phyloP scores from a whole-genome alignment of 2,329 filamentous ascomycete genomes.

The Colletotrichum australisinense region DNA sequence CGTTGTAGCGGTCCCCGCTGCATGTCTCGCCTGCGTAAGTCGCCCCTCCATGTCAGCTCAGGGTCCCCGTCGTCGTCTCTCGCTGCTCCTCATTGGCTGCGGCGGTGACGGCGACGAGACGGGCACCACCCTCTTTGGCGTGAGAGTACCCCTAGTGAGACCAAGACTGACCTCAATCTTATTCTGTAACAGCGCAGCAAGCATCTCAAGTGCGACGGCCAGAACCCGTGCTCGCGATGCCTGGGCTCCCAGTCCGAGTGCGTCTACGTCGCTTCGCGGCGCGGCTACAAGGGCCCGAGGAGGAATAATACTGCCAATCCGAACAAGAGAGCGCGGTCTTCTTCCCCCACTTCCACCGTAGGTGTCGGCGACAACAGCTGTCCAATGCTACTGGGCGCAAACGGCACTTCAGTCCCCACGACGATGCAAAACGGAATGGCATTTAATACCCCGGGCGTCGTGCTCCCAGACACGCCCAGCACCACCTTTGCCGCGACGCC shows the following conservation, averaged over 20 bases:
- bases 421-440: constrained; percentile 42
- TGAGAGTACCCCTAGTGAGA: background rate
- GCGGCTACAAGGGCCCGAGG: constrained; percentile 79
- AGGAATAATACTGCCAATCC: constrained; percentile 56
- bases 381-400: constrained; percentile 56
- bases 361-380: constrained; percentile 48
- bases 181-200: constrained; percentile 61
- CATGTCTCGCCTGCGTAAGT: constrained; percentile 68
- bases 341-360: constrained; percentile 51
- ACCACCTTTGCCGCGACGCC: constrained; percentile 46
- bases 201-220: constrained; percentile 82
- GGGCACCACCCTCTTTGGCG: background rate
- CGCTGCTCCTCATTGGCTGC: background rate
- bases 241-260: constrained; percentile 69
- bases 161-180: background rate
- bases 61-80: background rate
- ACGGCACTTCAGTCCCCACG: constrained; percentile 31
- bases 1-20: constrained; percentile 59
- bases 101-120: background rate
- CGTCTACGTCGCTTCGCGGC: constrained; percentile 78
- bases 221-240: constrained; percentile 77
- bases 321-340: constrained; percentile 46
- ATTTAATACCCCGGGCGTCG: constrained; percentile 47
- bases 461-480: constrained; percentile 47
- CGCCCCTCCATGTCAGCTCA: constrained; percentile 4